Percentiles rank a stretch among this genome's conserved stretches.
Conservation (phyloP, 176 grass and related monocot genomes). For the Aegilops umbellulata region DNA sequence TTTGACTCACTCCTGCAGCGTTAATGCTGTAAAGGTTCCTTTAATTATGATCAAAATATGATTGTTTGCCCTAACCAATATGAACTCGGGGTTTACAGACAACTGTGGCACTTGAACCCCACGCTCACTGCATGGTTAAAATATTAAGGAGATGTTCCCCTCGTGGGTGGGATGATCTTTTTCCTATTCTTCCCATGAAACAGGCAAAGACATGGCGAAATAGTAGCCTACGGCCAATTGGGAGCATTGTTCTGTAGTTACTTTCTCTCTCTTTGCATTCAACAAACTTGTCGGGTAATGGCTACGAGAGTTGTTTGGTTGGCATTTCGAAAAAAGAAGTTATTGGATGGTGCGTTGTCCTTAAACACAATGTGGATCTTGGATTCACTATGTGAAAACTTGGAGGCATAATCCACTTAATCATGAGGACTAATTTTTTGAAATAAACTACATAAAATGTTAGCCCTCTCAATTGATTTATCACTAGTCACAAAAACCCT, state of each 20-base stretch:
- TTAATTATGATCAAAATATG: constrained; percentile 32
- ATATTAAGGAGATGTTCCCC: constrained; percentile 49
- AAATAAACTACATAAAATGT: too few relatives aligned
- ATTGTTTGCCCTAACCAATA: constrained; percentile 29
- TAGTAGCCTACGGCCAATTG: neutral
- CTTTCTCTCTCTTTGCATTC: neutral
- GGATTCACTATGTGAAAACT: too few relatives aligned
- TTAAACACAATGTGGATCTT: too few relatives aligned
- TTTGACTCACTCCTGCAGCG: constrained; percentile 33
- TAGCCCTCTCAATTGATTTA: too few relatives aligned
- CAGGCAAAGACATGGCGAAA: constrained; percentile 13
- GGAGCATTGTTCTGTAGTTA: neutral
- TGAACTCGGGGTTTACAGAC: constrained; percentile 1
- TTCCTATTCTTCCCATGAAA: constrained; percentile 37
- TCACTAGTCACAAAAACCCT: too few relatives aligned
- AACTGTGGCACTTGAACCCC: constrained; percentile 21
- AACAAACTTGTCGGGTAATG: neutral
- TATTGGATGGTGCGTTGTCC: too few relatives aligned
- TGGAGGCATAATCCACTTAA: too few relatives aligned
- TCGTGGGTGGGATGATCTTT: constrained; percentile 43
- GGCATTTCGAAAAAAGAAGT: neutral
- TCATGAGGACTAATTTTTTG: too few relatives aligned
- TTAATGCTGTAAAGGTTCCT: constrained; percentile 41
- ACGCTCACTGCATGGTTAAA: constrained; percentile 24
- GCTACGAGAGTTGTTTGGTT: neutral